Evolutionary conservation across 352 stramenopile species (phyloP).

Genomic region (Globisporangium middletonii): DNA sequence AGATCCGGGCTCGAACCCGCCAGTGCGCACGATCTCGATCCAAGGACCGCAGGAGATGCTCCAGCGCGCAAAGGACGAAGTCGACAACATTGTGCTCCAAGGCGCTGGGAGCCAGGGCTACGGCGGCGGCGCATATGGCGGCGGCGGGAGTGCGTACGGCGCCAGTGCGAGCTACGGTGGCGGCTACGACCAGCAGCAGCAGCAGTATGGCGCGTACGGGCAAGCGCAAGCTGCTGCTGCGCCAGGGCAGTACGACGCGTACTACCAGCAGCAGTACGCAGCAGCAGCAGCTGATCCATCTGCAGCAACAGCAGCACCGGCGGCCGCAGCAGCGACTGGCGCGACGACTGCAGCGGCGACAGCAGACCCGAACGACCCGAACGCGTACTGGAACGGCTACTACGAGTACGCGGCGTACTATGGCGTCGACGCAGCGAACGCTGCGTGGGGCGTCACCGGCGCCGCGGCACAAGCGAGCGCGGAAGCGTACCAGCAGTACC

Average conservation of each 20-base stretch:
- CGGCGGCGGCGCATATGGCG: conserved; percentile 18
- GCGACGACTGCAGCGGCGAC: conserved; percentile 21
- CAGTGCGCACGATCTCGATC: conserved; percentile 84
- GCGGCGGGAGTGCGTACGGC: conserved; percentile 2
- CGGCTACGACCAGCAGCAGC: conserved; percentile 29
- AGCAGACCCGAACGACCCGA: conserved; percentile 79
- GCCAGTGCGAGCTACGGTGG: conserved; percentile 44
- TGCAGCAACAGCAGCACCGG: conserved; percentile 2
- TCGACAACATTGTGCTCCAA: conserved; percentile 77
- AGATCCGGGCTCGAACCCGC: conserved; percentile 81
- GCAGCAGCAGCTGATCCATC: conserved; percentile 8
- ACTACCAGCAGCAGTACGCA: conserved; percentile 77
- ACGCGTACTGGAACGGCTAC: conserved; percentile 87
- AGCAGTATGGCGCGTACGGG: conserved; percentile 34
- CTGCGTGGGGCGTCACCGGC: conserved; percentile 78
- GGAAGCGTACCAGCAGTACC: conserved; percentile 68
- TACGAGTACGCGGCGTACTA: conserved; percentile 89
- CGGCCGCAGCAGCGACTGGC: conserved; percentile 8
- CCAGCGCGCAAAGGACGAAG: conserved; percentile 64
- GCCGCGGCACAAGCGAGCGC: conserved; percentile 62
- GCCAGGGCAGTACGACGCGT: conserved; percentile 48
- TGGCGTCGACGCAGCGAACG: conserved; percentile 77
- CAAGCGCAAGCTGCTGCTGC: conserved; percentile 22
- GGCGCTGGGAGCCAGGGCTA: conserved; percentile 43
- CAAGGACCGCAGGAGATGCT: conserved; percentile 57